Evolutionary conservation across 331 rosid genomes (phyloP).

Genomic region (Quercus phellos): DNA sequence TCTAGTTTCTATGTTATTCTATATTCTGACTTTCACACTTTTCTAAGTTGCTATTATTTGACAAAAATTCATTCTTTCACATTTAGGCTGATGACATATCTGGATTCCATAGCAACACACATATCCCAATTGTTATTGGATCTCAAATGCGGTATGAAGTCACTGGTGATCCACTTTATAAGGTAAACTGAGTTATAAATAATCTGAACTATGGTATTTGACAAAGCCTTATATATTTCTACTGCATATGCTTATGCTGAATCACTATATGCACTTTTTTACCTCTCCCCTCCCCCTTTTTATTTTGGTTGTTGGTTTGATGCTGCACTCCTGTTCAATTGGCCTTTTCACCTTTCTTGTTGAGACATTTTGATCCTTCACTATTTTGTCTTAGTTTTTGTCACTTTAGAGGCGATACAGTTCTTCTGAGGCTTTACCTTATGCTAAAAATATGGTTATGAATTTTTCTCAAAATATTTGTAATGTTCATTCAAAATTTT

Average conservation of each 20-base stretch:
- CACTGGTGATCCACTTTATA: slow-evolving; percentile 81
- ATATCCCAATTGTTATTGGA: slow-evolving; percentile 80
- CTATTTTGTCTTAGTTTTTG: background rate
- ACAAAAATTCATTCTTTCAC: slow-evolving; percentile 2
- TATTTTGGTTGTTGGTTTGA: background rate
- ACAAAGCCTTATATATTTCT: background rate
- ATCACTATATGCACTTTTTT: background rate
- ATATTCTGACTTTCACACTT: background rate
- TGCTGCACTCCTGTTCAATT: background rate
- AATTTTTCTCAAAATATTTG: background rate
- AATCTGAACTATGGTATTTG: background rate
- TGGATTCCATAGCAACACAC: slow-evolving; percentile 72
- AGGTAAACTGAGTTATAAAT: slow-evolving; percentile 23
- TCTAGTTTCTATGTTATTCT: background rate
- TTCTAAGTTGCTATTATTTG: background rate
- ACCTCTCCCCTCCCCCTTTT: background rate
- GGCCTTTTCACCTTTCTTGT: background rate
- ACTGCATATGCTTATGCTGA: background rate
- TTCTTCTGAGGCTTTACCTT: background rate
- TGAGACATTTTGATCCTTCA: background rate
- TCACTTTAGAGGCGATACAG: background rate
- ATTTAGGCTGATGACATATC: slow-evolving; percentile 70
- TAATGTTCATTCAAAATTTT: background rate
- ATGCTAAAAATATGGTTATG: background rate
- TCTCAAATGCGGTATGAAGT: slow-evolving; percentile 84